Conservation (phyloP, 2,329 filamentous ascomycete species). For the Calonectria leucothoes region DNA sequence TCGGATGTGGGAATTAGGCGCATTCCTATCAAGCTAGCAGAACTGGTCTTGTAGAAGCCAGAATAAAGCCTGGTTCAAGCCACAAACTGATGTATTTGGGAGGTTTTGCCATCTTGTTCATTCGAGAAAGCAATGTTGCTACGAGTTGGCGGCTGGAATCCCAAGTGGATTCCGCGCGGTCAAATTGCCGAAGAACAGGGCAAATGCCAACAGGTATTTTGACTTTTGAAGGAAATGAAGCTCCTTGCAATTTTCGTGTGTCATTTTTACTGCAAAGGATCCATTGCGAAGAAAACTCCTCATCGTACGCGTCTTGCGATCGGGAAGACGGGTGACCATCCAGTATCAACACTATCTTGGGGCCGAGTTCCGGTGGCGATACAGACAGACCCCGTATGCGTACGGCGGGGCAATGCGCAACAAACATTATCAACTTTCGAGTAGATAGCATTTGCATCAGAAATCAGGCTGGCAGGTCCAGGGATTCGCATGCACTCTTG, state of each 20-base stretch:
- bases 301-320: background rate
- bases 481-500: background rate
- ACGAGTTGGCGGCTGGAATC: background rate
- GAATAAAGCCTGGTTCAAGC: background rate
- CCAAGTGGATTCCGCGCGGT: too few relatives aligned
- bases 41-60: background rate
- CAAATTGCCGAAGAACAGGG: background rate
- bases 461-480: background rate
- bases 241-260: too few relatives aligned
- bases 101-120: background rate
- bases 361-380: background rate
- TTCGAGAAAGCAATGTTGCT: background rate
- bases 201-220: background rate
- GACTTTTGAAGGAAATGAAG: background rate
- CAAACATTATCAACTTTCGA: background rate
- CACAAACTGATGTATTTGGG: background rate
- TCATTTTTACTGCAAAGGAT: background rate
- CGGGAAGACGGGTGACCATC: background rate
- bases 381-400: background rate
- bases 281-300: background rate
- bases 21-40: background rate
- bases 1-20: constrained; percentile 13
- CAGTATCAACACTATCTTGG: background rate
- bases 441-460: too few relatives aligned
- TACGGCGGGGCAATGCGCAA: background rate